Evolutionary conservation across 345 rosid species (phyloP), one percentile per base, ranked within the genome.

Genomic region (Passiflora organensis): DNA sequence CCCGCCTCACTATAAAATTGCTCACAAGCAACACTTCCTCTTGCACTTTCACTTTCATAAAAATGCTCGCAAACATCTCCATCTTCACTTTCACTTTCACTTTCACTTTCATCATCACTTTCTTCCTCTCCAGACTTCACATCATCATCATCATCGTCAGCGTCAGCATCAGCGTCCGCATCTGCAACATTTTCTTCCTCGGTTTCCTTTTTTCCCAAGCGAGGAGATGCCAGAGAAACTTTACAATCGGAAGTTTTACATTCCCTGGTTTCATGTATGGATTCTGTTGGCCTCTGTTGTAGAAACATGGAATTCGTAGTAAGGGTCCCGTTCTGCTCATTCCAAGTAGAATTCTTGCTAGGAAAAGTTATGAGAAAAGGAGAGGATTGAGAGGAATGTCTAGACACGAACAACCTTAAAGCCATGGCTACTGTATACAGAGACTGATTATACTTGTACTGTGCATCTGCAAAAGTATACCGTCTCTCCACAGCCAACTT

Each of bases 381-480:
- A 17, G 76, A 77, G 56, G 67, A 43, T 59, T 59, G 56, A 51
- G 73, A 66, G 42, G 78, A 78, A 53, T 69, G 75, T 25, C 77
- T 56, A 17, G 65, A 66, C 2, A 64, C 71, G 66, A 78, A 72
- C 25, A 75, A 42, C 38, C 66, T 66, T 28, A 75, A 52, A 48
- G 82, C 75, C 52, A 70, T 69, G 12, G 80, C 76, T 15, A 78
- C 65, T 11, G 56, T 72, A 45, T 66, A 58, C n/a, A 75, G 68
- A 53, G 71, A 66, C 48, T 69, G 77, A 52, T 65, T 74, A 58
- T 75, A 78, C 69, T 59, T 78, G 23, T 49, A 54, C 15, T 78
- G 80, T 9, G 77, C 77, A 28, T 69, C 66, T 10, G 80, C 77
- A 55, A 78, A 64, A 15, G 58, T 64, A 48, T 75, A 69, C 62